phyloP scores from a whole-genome alignment of 108 stramenopile species.

The Parietichytrium sp. region DNA sequence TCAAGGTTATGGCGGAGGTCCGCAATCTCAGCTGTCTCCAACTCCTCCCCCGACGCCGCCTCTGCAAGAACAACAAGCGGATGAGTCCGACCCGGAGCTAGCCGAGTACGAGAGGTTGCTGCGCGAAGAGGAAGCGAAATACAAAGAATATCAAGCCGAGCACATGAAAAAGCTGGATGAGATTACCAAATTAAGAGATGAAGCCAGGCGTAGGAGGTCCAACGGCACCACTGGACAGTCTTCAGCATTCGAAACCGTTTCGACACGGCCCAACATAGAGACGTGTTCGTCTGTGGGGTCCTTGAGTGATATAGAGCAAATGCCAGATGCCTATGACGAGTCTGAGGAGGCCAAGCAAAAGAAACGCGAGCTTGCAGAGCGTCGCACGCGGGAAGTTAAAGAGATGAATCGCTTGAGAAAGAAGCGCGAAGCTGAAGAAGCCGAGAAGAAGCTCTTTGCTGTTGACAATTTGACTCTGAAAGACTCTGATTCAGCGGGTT shows the following conservation, averaged over 20 bases:
- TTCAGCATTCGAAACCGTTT: background rate
- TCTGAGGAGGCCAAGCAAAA: slow-evolving; percentile 12
- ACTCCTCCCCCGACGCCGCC: too few relatives aligned
- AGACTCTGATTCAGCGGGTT: background rate
- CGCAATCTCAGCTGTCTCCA: too few relatives aligned
- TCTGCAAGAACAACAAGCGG: too few relatives aligned
- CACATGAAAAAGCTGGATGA: slow-evolving; percentile 3
- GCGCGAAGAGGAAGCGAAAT: background rate
- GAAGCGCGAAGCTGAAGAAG: background rate
- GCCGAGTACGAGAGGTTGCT: slow-evolving; percentile 14
- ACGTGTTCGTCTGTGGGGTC: background rate
- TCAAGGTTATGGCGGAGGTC: too few relatives aligned
- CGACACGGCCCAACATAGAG: background rate
- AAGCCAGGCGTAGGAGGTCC: background rate
- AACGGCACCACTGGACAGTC: background rate
- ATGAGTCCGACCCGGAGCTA: too few relatives aligned
- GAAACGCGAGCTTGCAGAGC: background rate
- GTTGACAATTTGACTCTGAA: background rate
- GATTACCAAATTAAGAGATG: background rate
- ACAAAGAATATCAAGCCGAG: background rate
- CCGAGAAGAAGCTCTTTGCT: slow-evolving; percentile 32
- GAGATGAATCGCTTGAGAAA: background rate
- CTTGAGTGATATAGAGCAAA: background rate
- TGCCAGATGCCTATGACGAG: background rate
- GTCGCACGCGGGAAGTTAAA: background rate